Percentiles rank a stretch among this genome's conserved stretches.
These are phyloP conservation scores for Herpetomonas muscarum DNA, from an alignment of 208 protist species.

Conservation along the genomic window DNA sequence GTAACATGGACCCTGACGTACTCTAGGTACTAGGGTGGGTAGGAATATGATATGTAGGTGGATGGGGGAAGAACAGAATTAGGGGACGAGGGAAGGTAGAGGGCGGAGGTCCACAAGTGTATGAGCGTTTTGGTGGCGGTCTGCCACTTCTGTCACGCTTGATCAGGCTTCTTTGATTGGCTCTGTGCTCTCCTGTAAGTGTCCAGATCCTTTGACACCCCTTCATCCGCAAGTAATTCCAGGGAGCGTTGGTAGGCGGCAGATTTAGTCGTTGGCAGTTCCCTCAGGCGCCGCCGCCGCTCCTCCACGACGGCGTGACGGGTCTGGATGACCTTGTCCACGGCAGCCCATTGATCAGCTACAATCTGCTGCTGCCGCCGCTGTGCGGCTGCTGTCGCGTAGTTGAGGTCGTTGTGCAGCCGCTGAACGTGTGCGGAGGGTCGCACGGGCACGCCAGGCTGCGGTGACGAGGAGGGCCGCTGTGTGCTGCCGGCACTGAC, in stretches of 20 bases:
- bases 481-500: neutral
- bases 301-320: constrained; percentile 45
- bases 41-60: neutral
- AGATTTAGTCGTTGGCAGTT: constrained; percentile 22
- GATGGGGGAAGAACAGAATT: neutral
- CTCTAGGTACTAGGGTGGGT: too few species aligned
- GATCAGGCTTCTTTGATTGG: neutral
- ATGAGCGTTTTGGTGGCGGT: neutral
- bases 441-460: neutral
- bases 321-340: constrained; percentile 64
- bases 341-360: constrained; percentile 52
- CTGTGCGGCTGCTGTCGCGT: constrained; percentile 35
- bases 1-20: too few species aligned
- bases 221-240: constrained; percentile 43
- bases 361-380: constrained; percentile 36
- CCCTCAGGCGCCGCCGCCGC: constrained; percentile 36
- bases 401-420: constrained; percentile 49
- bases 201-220: constrained; percentile 25
- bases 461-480: neutral
- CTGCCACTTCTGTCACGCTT: neutral
- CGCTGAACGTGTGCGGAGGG: constrained; percentile 10
- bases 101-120: too few species aligned
- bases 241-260: constrained; percentile 44
- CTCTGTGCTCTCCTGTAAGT: constrained; percentile 23
- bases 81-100: too few species aligned